Evolutionary conservation across 495 filamentous ascomycete species (phyloP).

Genomic region (Hyphodiscus hymeniophilus): DNA sequence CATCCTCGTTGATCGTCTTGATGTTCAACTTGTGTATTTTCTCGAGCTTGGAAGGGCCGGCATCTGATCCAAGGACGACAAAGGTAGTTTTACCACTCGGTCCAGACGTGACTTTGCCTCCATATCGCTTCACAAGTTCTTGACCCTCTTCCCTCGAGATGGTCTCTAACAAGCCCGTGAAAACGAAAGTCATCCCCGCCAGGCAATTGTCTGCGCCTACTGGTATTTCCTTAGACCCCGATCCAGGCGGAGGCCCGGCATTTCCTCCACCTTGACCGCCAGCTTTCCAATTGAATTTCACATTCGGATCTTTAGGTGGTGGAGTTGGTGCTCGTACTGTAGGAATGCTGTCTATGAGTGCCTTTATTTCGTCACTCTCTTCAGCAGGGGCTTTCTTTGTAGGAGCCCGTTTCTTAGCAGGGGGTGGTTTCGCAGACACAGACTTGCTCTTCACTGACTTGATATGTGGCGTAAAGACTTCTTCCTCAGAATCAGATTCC

Average conservation of each 20-base stretch:
- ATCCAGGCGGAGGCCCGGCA: constrained; percentile 50
- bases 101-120: constrained; percentile 77
- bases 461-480: constrained; percentile 24
- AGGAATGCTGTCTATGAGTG: constrained; percentile 83
- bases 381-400: constrained; percentile 53
- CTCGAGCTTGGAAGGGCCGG: constrained; percentile 87
- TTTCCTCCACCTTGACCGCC: constrained; percentile 44
- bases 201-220: constrained; percentile 84
- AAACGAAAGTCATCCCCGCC: constrained; percentile 92
- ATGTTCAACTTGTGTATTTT: constrained; percentile 70
- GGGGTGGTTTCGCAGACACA: constrained; percentile 45
- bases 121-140: constrained; percentile 81
- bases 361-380: constrained; percentile 60
- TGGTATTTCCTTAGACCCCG: constrained; percentile 64
- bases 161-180: constrained; percentile 76
- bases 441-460: constrained; percentile 35
- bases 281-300: constrained; percentile 65
- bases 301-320: constrained; percentile 50
- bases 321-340: constrained; percentile 74
- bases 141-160: constrained; percentile 82
- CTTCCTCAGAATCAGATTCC: constrained; percentile 36
- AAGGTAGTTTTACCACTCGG: constrained; percentile 91
- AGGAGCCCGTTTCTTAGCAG: constrained; percentile 51
- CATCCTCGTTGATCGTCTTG: constrained; percentile 90
- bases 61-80: constrained; percentile 84